A percentile compares a stretch with the other conserved stretches of the same genome.
Conservation (phyloP, 23 red algal genomes). For the Rhodosorus marinus region DNA sequence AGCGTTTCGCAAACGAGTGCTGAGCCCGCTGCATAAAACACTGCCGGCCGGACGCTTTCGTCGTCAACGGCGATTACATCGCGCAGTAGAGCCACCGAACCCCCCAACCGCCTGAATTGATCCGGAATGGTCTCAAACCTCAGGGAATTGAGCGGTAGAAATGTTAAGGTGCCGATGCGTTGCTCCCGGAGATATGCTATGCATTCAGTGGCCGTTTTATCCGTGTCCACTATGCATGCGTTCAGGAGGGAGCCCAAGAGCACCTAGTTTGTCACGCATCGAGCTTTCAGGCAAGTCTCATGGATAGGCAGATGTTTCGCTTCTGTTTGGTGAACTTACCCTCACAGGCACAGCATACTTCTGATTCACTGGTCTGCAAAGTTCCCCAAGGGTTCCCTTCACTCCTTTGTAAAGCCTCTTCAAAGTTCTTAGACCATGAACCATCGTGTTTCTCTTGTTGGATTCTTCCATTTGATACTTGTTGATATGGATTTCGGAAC, state of each 20-base stretch:
- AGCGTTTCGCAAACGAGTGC: slow-evolving; percentile 76
- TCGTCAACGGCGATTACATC: slow-evolving; percentile 75
- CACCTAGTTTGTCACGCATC: too few relatives aligned
- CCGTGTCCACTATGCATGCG: slow-evolving; percentile 72
- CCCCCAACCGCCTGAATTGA: slow-evolving; percentile 64
- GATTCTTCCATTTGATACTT: too few relatives aligned
- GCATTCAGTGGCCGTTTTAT: slow-evolving; percentile 68
- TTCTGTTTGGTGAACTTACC: too few relatives aligned
- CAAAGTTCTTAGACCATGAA: too few relatives aligned
- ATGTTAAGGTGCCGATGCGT: slow-evolving; percentile 66
- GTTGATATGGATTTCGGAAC: too few relatives aligned
- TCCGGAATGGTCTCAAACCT: slow-evolving; percentile 38
- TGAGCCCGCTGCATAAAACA: slow-evolving; percentile 63
- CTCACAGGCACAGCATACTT: slow-evolving; percentile 68
- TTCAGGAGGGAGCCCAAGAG: slow-evolving; percentile 65
- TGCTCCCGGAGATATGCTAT: slow-evolving; percentile 90
- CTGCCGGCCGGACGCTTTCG: slow-evolving; percentile 31
- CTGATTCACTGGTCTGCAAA: slow-evolving; percentile 63
- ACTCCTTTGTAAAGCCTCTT: slow-evolving; percentile 64
- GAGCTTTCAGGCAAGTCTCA: too few relatives aligned
- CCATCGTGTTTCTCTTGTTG: too few relatives aligned
- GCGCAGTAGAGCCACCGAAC: slow-evolving; percentile 55
- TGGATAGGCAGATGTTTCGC: too few relatives aligned
- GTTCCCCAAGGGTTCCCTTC: slow-evolving; percentile 54
- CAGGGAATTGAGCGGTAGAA: slow-evolving; percentile 65